A percentile compares a stretch with the other conserved stretches of the same genome.
These are phyloP conservation scores for Aciculosporium take DNA, from an alignment of 2,329 filamentous ascomycete genomes.

Conservation along the genomic window DNA sequence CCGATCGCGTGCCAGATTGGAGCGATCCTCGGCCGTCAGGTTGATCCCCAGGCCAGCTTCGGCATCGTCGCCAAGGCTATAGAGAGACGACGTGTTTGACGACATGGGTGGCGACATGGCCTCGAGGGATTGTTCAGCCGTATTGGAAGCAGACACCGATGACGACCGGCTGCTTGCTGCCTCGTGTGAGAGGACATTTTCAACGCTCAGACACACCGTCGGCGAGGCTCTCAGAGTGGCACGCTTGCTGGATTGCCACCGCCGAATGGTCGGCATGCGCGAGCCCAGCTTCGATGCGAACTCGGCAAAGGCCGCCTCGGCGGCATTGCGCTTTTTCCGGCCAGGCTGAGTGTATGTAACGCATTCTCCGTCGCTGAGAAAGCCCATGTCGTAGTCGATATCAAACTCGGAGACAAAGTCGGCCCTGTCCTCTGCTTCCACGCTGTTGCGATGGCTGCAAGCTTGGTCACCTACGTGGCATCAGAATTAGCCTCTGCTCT, in stretches of 20 bases:
- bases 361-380: constrained; percentile 50
- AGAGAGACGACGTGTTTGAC: constrained; percentile 50
- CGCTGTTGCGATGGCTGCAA: constrained; percentile 40
- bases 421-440: constrained; percentile 24
- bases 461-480: constrained; percentile 40
- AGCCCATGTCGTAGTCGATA: constrained; percentile 52
- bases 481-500: constrained; percentile 9
- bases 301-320: constrained; percentile 45
- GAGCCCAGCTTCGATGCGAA: constrained; percentile 53
- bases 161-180: constrained; percentile 68
- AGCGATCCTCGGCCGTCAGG: constrained; percentile 23
- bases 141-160: constrained; percentile 51
- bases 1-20: constrained; percentile 42
- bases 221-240: constrained; percentile 39
- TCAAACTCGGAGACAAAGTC: constrained; percentile 29
- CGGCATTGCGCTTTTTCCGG: constrained; percentile 41
- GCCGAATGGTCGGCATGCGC: constrained; percentile 38
- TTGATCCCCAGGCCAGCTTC: constrained; percentile 20
- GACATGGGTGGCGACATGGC: constrained; percentile 42
- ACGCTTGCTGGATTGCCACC: constrained; percentile 34
- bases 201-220: constrained; percentile 70
- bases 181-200: constrained; percentile 56
- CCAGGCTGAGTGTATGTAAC: constrained; percentile 25
- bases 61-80: constrained; percentile 36
- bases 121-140: constrained; percentile 32